phyloP scores from a whole-genome alignment of 768 basidiomycete genomes.

The Glaciozyma martinii region DNA sequence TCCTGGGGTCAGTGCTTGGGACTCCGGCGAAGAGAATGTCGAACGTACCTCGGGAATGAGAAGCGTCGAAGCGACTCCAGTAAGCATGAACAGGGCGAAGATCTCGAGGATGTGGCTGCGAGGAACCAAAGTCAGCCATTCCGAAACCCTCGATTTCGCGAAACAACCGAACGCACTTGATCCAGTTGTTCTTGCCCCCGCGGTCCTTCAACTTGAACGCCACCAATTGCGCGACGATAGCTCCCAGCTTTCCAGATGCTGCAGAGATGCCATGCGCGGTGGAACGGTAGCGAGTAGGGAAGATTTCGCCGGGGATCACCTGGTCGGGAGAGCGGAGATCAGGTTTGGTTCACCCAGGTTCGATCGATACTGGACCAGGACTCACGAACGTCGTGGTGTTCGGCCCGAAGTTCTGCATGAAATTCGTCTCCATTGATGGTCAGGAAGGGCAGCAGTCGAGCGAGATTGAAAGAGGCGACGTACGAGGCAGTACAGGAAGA shows the following conservation, averaged over 20 bases:
- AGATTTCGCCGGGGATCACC: conserved; percentile 44
- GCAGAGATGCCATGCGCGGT: conserved; percentile 71
- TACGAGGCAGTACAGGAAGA: conserved; percentile 54
- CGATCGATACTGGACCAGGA: conserved; percentile 56
- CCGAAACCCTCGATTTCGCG: too few species aligned
- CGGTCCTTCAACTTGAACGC: conserved; percentile 50
- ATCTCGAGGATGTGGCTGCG: conserved; percentile 50
- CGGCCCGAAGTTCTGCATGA: conserved; percentile 28
- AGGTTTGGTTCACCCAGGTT: too few species aligned
- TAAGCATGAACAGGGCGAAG: conserved; percentile 63
- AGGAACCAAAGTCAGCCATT: too few species aligned
- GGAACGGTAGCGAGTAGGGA: conserved; percentile 69
- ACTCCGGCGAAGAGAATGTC: too few species aligned
- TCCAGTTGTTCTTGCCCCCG: conserved; percentile 45
- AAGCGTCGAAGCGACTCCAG: conserved; percentile 70
- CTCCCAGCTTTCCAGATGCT: conserved; percentile 65
- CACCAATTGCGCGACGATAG: conserved; percentile 45
- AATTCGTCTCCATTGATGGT: too few species aligned
- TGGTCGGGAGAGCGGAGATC: neutral
- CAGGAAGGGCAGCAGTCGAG: too few species aligned
- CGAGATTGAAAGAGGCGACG: conserved; percentile 32
- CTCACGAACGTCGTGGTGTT: conserved; percentile 65
- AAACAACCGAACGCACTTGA: neutral
- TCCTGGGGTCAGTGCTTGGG: too few species aligned
- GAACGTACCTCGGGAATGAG: conserved; percentile 54